phyloP scores from a whole-genome alignment of 257 asterid species.

The Solanum gandarillasii region DNA sequence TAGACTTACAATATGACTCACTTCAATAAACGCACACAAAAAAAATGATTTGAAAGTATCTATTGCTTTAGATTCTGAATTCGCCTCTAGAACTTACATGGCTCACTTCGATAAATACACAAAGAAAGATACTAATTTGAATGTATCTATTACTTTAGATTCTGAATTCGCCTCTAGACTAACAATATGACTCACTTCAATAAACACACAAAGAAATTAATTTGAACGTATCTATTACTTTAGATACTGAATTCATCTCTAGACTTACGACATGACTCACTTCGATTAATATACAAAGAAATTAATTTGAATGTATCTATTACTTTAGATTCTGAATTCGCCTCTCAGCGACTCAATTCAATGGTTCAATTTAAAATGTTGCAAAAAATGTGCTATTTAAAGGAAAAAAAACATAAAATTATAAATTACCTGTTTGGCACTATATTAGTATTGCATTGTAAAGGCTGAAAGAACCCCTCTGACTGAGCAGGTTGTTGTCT shows the following conservation, averaged over 20 bases:
- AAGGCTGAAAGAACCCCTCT: background rate
- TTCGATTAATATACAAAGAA: background rate
- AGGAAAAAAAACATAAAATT: background rate
- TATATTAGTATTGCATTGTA: background rate
- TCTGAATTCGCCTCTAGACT: too few species aligned
- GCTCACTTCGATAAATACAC: background rate
- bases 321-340: background rate
- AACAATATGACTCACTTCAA: background rate
- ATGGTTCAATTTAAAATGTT: background rate
- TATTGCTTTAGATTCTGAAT: background rate
- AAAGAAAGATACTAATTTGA: background rate
- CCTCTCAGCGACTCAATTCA: too few species aligned
- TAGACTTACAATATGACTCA: background rate
- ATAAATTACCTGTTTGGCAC: background rate
- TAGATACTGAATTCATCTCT: background rate
- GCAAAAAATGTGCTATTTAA: background rate
- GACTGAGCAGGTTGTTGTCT: background rate
- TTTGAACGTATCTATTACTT: background rate
- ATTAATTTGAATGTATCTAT: too few species aligned
- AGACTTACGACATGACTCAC: background rate
- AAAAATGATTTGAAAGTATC: too few species aligned
- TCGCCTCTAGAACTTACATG: background rate
- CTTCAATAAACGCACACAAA: background rate
- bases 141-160: too few species aligned
- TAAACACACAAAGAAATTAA: too few species aligned